A percentile compares a stretch with the other conserved stretches of the same genome.
Evolutionary conservation across 1,284 basidiomycete genomes (phyloP).

Genomic region (Amylostereum chailletii): DNA sequence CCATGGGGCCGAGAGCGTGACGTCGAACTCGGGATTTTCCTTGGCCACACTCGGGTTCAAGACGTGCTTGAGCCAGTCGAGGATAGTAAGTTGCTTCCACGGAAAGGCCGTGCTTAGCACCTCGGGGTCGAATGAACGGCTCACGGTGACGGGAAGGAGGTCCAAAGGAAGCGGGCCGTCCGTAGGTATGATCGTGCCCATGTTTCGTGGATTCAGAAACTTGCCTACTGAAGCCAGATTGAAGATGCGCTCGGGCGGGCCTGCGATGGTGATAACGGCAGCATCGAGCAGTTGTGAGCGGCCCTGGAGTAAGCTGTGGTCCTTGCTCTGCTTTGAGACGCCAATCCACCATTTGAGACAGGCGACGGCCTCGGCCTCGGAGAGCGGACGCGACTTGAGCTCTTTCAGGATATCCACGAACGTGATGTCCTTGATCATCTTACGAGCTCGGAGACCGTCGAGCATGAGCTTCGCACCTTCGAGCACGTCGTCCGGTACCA

Average conservation of each 20-base stretch:
- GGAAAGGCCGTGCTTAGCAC: slow-evolving; percentile 58
- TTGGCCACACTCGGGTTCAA: slow-evolving; percentile 38
- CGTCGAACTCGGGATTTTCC: slow-evolving; percentile 48
- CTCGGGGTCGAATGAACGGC: slow-evolving; percentile 51
- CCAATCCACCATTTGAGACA: slow-evolving; percentile 89
- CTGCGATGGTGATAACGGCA: slow-evolving; percentile 46
- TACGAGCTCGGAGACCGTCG: slow-evolving; percentile 53
- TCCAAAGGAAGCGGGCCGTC: slow-evolving; percentile 79
- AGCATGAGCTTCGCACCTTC: slow-evolving; percentile 61
- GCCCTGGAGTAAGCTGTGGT: slow-evolving; percentile 34
- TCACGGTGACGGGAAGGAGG: slow-evolving; percentile 67
- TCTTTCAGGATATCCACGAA: slow-evolving; percentile 85
- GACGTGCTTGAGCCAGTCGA: slow-evolving; percentile 74
- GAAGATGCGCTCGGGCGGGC: slow-evolving; percentile 45
- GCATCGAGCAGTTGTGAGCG: slow-evolving; percentile 63
- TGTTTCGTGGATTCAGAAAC: slow-evolving; percentile 65
- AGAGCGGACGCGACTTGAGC: slow-evolving; percentile 66
- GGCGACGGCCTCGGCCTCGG: slow-evolving; percentile 68
- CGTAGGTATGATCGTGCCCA: slow-evolving; percentile 57
- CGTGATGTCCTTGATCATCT: slow-evolving; percentile 74
- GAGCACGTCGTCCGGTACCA: slow-evolving; percentile 64
- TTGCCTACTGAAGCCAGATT: slow-evolving; percentile 64
- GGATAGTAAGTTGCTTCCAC: slow-evolving; percentile 75
- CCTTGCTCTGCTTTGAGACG: slow-evolving; percentile 44
- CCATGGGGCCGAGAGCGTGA: slow-evolving; percentile 66